These are phyloP conservation scores for Zangia roseola DNA, from an alignment of 768 basidiomycete species.

Conservation along the genomic window DNA sequence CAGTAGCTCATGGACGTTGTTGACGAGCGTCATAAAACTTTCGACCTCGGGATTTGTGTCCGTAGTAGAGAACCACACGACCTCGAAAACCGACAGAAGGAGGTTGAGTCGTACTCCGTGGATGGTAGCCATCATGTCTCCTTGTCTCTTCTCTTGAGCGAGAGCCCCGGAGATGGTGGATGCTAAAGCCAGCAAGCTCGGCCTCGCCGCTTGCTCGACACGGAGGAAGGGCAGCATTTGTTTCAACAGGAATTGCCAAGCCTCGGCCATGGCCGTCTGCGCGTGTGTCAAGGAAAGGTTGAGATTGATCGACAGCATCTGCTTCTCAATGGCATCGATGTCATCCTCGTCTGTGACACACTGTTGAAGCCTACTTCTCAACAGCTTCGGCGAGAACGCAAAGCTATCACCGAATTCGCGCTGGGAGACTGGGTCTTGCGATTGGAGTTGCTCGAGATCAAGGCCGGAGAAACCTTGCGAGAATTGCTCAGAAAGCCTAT, in stretches of 20 bases:
- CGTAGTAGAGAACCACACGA: constrained; percentile 67
- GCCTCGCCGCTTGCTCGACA: constrained; percentile 54
- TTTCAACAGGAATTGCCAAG: constrained; percentile 75
- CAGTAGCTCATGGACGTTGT: constrained; percentile 62
- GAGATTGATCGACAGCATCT: constrained; percentile 74
- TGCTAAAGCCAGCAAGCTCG: constrained; percentile 54
- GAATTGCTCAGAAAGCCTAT: constrained; percentile 51
- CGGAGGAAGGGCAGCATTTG: constrained; percentile 64
- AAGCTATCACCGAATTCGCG: constrained; percentile 83
- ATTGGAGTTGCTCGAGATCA: constrained; percentile 60
- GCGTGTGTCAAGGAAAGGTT: constrained; percentile 84
- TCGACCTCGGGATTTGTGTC: constrained; percentile 54
- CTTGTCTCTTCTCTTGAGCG: constrained; percentile 64
- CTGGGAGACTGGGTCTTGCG: constrained; percentile 58
- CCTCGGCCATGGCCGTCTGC: constrained; percentile 68
- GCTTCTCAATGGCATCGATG: constrained; percentile 51
- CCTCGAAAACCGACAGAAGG: constrained; percentile 74
- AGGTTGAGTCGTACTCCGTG: constrained; percentile 75
- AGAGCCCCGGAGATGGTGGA: constrained; percentile 65
- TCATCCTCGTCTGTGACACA: constrained; percentile 35
- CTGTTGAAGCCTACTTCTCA: constrained; percentile 58
- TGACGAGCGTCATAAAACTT: constrained; percentile 60
- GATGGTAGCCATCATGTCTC: constrained; percentile 82
- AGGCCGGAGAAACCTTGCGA: constrained; percentile 56
- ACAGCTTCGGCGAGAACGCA: constrained; percentile 60